A percentile compares a stretch with the other conserved stretches of the same genome.
phyloP scores from a whole-genome alignment of 2,329 filamentous ascomycete genomes.

The Colletotrichum musicola region DNA sequence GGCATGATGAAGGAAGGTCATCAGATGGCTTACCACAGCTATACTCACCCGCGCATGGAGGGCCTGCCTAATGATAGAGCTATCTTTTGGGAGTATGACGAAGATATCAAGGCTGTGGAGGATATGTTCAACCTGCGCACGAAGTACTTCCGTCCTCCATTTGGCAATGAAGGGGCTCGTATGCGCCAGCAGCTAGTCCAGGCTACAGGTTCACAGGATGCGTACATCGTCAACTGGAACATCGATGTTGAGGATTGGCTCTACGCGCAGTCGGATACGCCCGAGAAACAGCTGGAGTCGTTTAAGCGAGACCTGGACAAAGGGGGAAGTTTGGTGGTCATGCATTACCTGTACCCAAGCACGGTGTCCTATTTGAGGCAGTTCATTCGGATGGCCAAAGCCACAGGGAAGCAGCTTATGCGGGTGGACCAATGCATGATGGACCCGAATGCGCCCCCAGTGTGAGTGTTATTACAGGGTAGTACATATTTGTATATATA shows the following conservation, averaged over 20 bases:
- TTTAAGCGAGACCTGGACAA: slow-evolving; percentile 73
- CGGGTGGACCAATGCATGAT: slow-evolving; percentile 52
- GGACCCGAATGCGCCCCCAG: slow-evolving; percentile 50
- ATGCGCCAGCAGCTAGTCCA: slow-evolving; percentile 73
- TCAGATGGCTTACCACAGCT: slow-evolving; percentile 77
- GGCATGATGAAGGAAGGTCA: slow-evolving; percentile 74
- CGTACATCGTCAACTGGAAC: slow-evolving; percentile 75
- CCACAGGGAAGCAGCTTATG: slow-evolving; percentile 69
- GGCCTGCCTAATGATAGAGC: slow-evolving; percentile 63
- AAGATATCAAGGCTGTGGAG: slow-evolving; percentile 65
- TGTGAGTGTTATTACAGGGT: slow-evolving; percentile 26
- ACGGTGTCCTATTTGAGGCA: slow-evolving; percentile 75
- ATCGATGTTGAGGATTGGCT: slow-evolving; percentile 80
- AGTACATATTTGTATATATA: too few species aligned
- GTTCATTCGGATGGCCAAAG: slow-evolving; percentile 75
- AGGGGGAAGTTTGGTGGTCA: slow-evolving; percentile 74
- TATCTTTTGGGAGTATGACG: slow-evolving; percentile 73
- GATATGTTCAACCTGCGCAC: slow-evolving; percentile 50
- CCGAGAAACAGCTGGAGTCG: slow-evolving; percentile 76
- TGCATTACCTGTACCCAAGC: slow-evolving; percentile 76
- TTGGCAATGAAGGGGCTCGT: slow-evolving; percentile 75
- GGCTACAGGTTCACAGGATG: slow-evolving; percentile 61
- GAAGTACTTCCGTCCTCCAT: slow-evolving; percentile 77
- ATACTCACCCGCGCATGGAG: slow-evolving; percentile 76
- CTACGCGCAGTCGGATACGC: slow-evolving; percentile 71